A percentile compares a stretch with the other conserved stretches of the same genome.
phyloP scores from a whole-genome alignment of 2,329 filamentous ascomycete species.

The Acarospora socialis region DNA sequence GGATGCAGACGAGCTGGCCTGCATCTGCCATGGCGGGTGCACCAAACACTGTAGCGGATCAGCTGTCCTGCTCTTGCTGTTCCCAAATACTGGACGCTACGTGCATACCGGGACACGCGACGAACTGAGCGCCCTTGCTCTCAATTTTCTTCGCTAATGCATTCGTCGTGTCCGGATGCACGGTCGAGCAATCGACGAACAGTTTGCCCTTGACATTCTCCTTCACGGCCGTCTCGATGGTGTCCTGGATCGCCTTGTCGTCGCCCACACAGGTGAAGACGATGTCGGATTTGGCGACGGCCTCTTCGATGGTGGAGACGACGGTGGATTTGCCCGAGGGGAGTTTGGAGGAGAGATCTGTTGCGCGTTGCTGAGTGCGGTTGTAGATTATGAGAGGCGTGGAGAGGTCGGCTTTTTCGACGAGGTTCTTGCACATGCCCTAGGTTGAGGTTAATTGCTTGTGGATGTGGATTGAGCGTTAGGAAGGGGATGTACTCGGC shows the following conservation, averaged over 20 bases:
- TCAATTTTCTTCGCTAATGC: conserved; percentile 44
- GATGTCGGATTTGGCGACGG: conserved; percentile 54
- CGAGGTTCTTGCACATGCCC: conserved; percentile 77
- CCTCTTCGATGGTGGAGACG: conserved; percentile 48
- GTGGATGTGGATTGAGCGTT: too few relatives aligned
- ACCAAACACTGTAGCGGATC: conserved; percentile 54
- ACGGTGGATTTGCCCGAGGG: conserved; percentile 48
- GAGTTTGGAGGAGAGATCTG: conserved; percentile 48
- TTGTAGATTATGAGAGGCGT: conserved; percentile 68
- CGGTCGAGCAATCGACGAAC: conserved; percentile 75
- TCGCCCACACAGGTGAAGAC: conserved; percentile 72
- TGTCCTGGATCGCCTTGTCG: conserved; percentile 55
- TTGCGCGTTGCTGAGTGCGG: conserved; percentile 53
- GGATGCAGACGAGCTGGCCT: conserved; percentile 58
- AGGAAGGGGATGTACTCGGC: conserved; percentile 42
- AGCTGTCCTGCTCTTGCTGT: conserved; percentile 21
- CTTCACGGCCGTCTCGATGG: conserved; percentile 44
- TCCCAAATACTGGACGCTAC: too few relatives aligned
- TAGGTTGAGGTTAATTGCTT: conserved; percentile 23
- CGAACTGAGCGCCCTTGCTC: conserved; percentile 53
- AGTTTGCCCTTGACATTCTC: conserved; percentile 53
- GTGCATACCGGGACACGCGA: conserved; percentile 48
- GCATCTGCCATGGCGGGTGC: conserved; percentile 55
- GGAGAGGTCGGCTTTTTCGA: conserved; percentile 58
- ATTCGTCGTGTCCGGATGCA: conserved; percentile 70